These are phyloP conservation scores for Setaria italica DNA, from an alignment of 202 grass and related monocot genomes.

Conservation along the genomic window DNA sequence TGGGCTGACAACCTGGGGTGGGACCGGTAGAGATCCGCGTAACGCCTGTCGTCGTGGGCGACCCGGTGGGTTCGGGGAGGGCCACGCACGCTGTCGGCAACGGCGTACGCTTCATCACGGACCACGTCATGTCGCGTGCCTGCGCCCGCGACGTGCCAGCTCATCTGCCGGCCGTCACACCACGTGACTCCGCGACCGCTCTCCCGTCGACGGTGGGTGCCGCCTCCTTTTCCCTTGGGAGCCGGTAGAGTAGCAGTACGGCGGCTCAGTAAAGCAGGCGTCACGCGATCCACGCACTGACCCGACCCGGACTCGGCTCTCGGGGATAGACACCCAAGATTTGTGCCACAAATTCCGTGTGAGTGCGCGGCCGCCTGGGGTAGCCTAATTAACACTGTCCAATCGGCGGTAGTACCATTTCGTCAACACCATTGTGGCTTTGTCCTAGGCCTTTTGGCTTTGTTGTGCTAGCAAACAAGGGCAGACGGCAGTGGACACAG, in stretches of 20 bases:
- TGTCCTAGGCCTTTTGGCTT: background rate
- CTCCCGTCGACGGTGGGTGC: background rate
- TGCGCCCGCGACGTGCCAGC: constrained; percentile 6
- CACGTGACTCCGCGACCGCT: background rate
- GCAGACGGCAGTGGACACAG: background rate
- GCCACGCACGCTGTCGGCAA: constrained; percentile 32
- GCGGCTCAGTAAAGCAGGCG: background rate
- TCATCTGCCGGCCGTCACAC: background rate
- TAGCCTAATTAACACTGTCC: background rate
- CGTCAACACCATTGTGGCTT: background rate
- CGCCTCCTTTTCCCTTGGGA: too few relatives aligned
- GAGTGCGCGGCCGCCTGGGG: background rate
- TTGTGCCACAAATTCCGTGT: constrained; percentile 21
- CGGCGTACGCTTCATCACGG: background rate
- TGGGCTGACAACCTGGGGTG: background rate
- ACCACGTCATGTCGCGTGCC: too few relatives aligned
- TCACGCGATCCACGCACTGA: constrained; percentile 28
- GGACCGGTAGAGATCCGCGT: too few relatives aligned
- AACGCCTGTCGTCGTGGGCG: background rate
- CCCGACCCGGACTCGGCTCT: background rate
- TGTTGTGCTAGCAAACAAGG: background rate
- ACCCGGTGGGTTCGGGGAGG: background rate
- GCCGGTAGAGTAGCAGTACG: background rate
- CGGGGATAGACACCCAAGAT: background rate
- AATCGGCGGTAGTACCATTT: background rate